These are phyloP conservation scores for Naganishia albida DNA, from an alignment of 1,284 basidiomycete species.

Conservation along the genomic window DNA sequence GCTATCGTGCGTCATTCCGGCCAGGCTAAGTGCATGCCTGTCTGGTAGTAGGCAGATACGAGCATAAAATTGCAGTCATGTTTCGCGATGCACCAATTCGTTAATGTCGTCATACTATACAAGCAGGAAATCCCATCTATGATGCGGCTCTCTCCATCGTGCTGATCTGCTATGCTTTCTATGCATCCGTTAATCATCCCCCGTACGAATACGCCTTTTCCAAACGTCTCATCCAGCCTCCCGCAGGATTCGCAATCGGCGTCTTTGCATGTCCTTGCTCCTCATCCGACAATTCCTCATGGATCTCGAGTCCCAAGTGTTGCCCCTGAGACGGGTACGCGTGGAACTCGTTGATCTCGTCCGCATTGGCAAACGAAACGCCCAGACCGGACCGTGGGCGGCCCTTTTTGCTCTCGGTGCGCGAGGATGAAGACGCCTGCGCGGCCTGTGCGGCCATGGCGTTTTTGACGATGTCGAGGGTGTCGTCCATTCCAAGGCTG, in stretches of 20 bases:
- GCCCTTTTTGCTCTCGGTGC: slow-evolving; percentile 20
- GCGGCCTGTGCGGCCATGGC: slow-evolving; percentile 1
- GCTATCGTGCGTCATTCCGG: too few relatives aligned
- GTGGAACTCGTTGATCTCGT: slow-evolving; percentile 27
- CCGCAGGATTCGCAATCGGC: slow-evolving; percentile 21
- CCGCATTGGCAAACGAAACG: slow-evolving; percentile 18
- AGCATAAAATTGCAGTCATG: too few relatives aligned
- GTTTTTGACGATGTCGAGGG: slow-evolving; percentile 18
- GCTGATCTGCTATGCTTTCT: too few relatives aligned
- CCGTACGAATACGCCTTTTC: slow-evolving; percentile 29
- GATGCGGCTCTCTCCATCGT: too few relatives aligned
- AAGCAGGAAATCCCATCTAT: not conserved
- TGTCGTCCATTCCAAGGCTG: slow-evolving; percentile 22
- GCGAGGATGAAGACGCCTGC: not conserved
- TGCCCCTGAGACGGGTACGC: not conserved
- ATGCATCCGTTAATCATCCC: too few relatives aligned
- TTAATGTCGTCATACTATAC: not conserved
- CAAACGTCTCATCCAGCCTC: slow-evolving; percentile 23
- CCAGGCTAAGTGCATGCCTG: too few relatives aligned
- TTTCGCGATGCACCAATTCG: too few relatives aligned
- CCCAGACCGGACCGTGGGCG: slow-evolving; percentile 18
- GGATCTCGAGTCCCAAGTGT: not conserved
- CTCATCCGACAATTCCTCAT: not conserved
- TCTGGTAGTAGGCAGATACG: too few relatives aligned
- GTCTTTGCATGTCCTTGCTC: slow-evolving; percentile 20